These are phyloP conservation scores for Calamus simplicifolius DNA, from an alignment of 176 grass and related monocot species.

Conservation along the genomic window DNA sequence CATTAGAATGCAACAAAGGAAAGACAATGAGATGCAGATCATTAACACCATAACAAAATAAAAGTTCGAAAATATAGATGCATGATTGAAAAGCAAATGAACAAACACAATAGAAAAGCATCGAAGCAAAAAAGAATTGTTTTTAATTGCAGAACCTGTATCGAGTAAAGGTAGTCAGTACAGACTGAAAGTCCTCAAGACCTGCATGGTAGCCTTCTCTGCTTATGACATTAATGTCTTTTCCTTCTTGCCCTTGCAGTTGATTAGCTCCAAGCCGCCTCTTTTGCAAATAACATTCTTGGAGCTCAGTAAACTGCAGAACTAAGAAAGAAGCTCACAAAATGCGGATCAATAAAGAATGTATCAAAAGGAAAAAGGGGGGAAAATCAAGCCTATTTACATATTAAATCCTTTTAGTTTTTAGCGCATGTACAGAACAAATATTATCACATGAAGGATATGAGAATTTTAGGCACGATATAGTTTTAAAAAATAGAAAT, in stretches of 20 bases:
- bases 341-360: background rate
- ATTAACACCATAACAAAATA: background rate
- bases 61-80: background rate
- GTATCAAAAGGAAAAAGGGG: background rate
- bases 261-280: constrained; percentile 51
- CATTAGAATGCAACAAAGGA: constrained; percentile 10
- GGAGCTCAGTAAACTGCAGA: constrained; percentile 89
- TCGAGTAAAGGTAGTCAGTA: constrained; percentile 93
- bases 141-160: constrained; percentile 54
- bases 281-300: constrained; percentile 95
- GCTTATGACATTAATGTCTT: constrained; percentile 41
- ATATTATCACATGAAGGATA: too few relatives aligned
- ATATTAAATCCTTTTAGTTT: too few relatives aligned
- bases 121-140: background rate
- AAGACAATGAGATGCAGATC: constrained; percentile 10
- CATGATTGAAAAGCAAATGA: background rate
- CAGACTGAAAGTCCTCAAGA: constrained; percentile 97
- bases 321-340: background rate
- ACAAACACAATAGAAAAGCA: too few relatives aligned
- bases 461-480: too few relatives aligned
- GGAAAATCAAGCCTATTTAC: too few relatives aligned
- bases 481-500: too few relatives aligned
- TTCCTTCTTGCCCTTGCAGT: constrained; percentile 52
- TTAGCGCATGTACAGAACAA: too few relatives aligned
- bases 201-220: constrained; percentile 89